Conservation (phyloP, 2,329 filamentous ascomycete genomes). For the Nothopassalora personata region DNA sequence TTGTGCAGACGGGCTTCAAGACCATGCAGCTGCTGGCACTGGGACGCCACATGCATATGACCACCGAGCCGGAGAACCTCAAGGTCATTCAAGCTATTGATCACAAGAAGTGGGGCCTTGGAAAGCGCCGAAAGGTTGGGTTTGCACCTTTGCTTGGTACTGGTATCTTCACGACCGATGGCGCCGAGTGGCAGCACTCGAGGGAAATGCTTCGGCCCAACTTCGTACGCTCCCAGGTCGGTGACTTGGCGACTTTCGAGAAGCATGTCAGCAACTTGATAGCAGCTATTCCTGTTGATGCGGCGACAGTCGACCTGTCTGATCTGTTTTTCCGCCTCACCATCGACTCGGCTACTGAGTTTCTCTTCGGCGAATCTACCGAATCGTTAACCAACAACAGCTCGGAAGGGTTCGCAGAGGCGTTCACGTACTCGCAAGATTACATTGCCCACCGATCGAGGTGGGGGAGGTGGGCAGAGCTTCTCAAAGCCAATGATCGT, state of each 20-base stretch:
- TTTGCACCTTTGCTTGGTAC: constrained; percentile 41
- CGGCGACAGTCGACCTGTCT: constrained; percentile 54
- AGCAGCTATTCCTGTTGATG: constrained; percentile 50
- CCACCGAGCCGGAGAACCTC: constrained; percentile 45
- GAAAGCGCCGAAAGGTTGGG: constrained; percentile 29
- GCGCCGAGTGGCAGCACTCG: constrained; percentile 34
- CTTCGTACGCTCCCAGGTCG: constrained; percentile 49
- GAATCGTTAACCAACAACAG: constrained; percentile 24
- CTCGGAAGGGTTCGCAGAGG: constrained; percentile 29
- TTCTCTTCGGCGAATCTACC: constrained; percentile 55
- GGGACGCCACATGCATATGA: constrained; percentile 34
- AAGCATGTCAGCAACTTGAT: constrained; percentile 55
- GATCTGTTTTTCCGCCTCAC: constrained; percentile 61
- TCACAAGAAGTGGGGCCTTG: constrained; percentile 45
- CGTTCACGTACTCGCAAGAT: constrained; percentile 31
- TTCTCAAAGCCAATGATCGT: constrained; percentile 29
- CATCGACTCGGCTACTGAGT: constrained; percentile 62
- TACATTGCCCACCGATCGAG: constrained; percentile 23
- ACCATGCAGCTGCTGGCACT: constrained; percentile 39
- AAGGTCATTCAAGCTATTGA: constrained; percentile 43
- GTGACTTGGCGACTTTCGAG: constrained; percentile 55
- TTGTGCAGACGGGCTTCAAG: constrained; percentile 25
- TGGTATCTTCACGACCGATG: constrained; percentile 44
- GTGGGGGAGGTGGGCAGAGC: constrained; percentile 20
- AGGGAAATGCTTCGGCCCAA: constrained; percentile 50